phyloP scores from a whole-genome alignment of 495 filamentous ascomycete genomes.

The Parachaetomium inaequale region DNA sequence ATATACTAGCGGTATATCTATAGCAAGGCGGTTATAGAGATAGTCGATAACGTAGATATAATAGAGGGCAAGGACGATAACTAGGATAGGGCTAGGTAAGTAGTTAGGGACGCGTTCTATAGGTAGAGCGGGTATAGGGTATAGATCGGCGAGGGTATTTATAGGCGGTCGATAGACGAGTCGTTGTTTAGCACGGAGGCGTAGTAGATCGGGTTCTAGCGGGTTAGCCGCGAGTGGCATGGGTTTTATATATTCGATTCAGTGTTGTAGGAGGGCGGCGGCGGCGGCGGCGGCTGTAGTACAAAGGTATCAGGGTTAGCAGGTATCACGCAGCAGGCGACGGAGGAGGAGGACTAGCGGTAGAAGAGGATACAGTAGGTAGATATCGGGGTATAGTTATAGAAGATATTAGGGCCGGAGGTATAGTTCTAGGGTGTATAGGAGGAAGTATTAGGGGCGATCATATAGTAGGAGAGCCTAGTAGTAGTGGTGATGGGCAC shows the following conservation, averaged over 20 bases:
- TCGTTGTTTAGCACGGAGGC: not conserved
- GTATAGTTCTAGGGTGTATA: not conserved
- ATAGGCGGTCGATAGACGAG: not conserved
- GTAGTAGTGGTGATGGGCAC: not conserved
- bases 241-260: not conserved
- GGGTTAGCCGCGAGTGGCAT: slow-evolving; percentile 2
- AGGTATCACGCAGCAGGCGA: not conserved
- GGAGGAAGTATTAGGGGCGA: not conserved
- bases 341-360: not conserved
- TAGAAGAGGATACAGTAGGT: not conserved
- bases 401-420: not conserved
- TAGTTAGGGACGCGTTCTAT: not conserved
- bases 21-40: not conserved
- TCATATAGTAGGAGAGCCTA: not conserved
- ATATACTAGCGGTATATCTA: not conserved
- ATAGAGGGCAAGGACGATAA: not conserved
- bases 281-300: not conserved
- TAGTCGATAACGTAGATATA: not conserved
- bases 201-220: slow-evolving; percentile 2
- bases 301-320: too few relatives aligned
- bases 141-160: not conserved
- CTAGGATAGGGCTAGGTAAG: not conserved
- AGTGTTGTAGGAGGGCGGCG: not conserved
- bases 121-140: not conserved
- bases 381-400: not conserved